Base-by-base conservation (phyloP, 163 green algal species). In the Chlorella variabilis region DNA sequence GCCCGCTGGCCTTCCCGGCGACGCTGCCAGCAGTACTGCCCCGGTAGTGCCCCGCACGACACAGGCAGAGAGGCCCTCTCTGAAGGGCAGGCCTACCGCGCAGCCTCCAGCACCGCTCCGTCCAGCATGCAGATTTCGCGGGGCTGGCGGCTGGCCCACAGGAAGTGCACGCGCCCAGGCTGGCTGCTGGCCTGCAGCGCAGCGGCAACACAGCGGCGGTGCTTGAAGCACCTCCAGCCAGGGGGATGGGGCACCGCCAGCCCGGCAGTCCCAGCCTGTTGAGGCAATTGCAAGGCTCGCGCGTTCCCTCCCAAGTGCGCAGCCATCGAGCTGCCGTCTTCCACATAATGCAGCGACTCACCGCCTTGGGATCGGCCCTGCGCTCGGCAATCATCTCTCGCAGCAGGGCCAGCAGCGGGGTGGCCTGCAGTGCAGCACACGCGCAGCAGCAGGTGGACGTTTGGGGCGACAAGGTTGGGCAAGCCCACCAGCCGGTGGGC, bases 341-440 rank as follows among this genome's bases (percentile, higher is more conserved):
- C n/a, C n/a, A n/a, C n/a, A n/a, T n/a, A n/a, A 48, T 2, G 33
- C 63, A 49, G 15, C 63, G 49, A n/a, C 67, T 75, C 41, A 75
- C 67, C 25, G 67, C 27, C 1, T 34, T 27, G 11, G 41, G 41
- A 41, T 75, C 15, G 41, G 27, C 13, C 15, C 27, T n/a, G 25
- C 36, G 71, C 27, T 29, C 3, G 25, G 34, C 25, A 27, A 70
- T 61, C 73, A 86, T 78, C n/a, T 83, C n/a, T 21, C 75, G 65
- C 63, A 89, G 76, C 25, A 89, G 85, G 73, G 31, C 33, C 63
- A 89, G 78, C 54, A 89, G 75, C 11, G 85, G 85, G 2, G 85
- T 86, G n/a, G 80, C 78, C 84, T 86, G 66, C 38, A 77, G 4
- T 63, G 23, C 5, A 6, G 18, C 54, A 63, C 9, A 63, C 5